Base-by-base conservation (phyloP, 805 yeast species). In the Pichia nanzhaoensis region DNA sequence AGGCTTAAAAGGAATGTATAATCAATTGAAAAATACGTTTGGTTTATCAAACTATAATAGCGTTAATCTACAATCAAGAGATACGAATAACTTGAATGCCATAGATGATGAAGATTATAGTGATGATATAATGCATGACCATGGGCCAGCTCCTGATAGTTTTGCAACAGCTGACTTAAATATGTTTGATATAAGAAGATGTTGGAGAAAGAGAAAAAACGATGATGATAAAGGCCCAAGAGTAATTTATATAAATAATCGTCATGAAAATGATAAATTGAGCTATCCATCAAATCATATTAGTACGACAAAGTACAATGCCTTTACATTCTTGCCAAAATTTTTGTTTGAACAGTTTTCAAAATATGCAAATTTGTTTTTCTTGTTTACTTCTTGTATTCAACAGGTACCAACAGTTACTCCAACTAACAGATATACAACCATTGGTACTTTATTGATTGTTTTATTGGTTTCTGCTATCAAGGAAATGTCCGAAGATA, bases 361-460 rank as follows among this genome's bases (percentile, higher is more conserved):
- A 50, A 93, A 91, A 65, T 95, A 93, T 61, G 97, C 99, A 10
- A 93, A 93, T 60, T 69, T 93, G 63, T 93, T 93, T 67, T 93
- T 93, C 63, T 68, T 93, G 42, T 86, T 87, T 68, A 93, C 99
- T 0, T 84, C 97, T 1, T 73, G 78, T 33, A 91, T 93, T 55
- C 99, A 93, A 68, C 99, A 93, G 63, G 98, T 93, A 12, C 99
- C 99, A 3, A 77, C 82, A 51, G 98, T 93, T 4, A 80, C 96
- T 1, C 99, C 99, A 12, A 93, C 98, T 0, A 93, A 93, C 66
- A 69, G 97, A 64, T 93, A 80, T 59, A 93, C 99, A 4, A 93
- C 99, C 0, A 85, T 93, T 37, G 95, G 95, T 39, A 95, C 99
- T 0, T 72, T 93, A 51, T 64, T 81, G 22, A 78, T 91, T 22